Evolutionary conservation across 371 early-diverging fungal genomes (phyloP).

Genomic region (Syncephalastrum racemosum): DNA sequence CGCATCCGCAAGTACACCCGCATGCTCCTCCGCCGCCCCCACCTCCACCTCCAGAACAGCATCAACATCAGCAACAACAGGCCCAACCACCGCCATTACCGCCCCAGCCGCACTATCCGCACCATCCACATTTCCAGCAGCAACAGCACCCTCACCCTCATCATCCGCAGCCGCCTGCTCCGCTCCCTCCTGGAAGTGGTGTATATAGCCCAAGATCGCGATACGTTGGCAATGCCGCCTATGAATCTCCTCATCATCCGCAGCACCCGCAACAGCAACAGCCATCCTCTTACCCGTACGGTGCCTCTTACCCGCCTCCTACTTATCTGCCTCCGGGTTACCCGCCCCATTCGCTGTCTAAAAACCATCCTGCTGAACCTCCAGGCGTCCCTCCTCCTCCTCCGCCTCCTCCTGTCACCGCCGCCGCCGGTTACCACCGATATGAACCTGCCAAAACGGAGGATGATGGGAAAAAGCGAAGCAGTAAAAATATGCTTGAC

Average conservation of each 20-base stretch:
- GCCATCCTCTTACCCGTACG: background rate
- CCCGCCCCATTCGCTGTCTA: background rate
- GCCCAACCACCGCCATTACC: no score
- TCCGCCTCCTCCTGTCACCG: no score
- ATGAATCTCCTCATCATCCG: background rate
- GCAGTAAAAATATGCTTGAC: conserved; percentile 28
- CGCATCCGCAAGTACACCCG: background rate
- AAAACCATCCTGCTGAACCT: background rate
- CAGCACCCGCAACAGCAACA: conserved; percentile 6
- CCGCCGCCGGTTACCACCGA: background rate
- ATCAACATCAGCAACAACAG: conserved; percentile 18
- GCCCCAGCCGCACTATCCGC: conserved; percentile 10
- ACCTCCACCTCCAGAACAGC: background rate
- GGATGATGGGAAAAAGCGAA: conserved; percentile 9
- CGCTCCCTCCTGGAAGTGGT: background rate
- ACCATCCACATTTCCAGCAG: conserved; percentile 18
- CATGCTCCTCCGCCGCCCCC: background rate
- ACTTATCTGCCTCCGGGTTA: conserved; percentile 2
- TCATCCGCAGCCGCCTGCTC: background rate
- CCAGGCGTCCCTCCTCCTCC: background rate
- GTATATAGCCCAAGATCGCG: background rate
- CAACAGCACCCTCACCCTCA: conserved; percentile 9
- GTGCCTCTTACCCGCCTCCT: background rate
- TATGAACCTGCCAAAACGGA: background rate
- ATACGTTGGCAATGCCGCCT: no score